Evolutionary conservation across 805 yeast genomes (phyloP), one percentile per base, ranked within the genome.

Genomic region (Candida koratica): DNA sequence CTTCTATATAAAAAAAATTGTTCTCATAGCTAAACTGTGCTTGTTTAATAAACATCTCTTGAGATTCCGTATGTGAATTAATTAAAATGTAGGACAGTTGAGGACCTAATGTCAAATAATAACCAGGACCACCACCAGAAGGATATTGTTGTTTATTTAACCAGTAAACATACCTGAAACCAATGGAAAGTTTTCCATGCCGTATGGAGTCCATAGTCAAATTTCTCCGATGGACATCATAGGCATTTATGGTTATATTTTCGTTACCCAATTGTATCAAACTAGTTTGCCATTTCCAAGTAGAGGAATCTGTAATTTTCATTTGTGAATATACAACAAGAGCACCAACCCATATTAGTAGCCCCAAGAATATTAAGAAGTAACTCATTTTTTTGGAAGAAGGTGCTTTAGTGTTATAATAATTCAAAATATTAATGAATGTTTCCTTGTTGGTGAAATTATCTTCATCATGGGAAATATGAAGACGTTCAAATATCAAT

Each of bases 1-100:
- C 58, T 0, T 51, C 44, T 2, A 56, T 47, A 26, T 56, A 42
- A 45, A 59, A 57, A 42, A 61, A 61, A 32, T 51, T 49, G 44
- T 67, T 77, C 2, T 66, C 56, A 48, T 68, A 74, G 0, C 46
- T 45, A 36, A 84, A 70, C 18, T 51, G 58, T 4, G 35, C 31
- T 5, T 49, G 26, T 12, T 56, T 58, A 14, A 66, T 49, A 4
- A 74, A 34, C 2, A 52, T 46, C 23, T 50, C 53, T 7, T 19
- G 12, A 11, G 25, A 18, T 9, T 41, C 42, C 3, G 59, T 40
- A 38, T 64, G 57, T 0, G 49, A 42, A 39, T 56, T 58, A n/a
- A 45, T 46, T 5, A 66, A 43, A 3, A 51, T 44, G 23, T 46
- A 53, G 9, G 40, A 25, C 6, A 31, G 31, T 15, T 41, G 27